phyloP scores from a whole-genome alignment of 2,329 filamentous ascomycete genomes.

The Aspergillus sp. region DNA sequence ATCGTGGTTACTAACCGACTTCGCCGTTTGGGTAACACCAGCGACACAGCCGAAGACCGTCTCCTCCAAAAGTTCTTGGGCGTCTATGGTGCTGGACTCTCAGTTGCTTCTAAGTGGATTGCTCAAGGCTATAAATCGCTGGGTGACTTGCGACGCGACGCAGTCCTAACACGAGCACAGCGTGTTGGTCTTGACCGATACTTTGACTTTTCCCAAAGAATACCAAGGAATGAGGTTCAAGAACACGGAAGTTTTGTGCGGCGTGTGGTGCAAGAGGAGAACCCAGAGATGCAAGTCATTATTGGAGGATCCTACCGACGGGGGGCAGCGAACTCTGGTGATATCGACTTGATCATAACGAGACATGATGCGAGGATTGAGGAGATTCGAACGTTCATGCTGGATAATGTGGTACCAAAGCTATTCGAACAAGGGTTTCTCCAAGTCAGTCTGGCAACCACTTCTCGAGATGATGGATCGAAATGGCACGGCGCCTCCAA shows the following conservation, averaged over 20 bases:
- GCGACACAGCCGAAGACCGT: constrained; percentile 64
- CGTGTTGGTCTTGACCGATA: constrained; percentile 76
- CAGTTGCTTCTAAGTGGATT: constrained; percentile 73
- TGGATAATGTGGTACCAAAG: constrained; percentile 62
- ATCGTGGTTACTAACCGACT: constrained; percentile 75
- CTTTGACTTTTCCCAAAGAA: constrained; percentile 73
- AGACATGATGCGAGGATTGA: constrained; percentile 58
- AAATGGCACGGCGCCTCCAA: constrained; percentile 90
- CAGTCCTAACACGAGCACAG: constrained; percentile 68
- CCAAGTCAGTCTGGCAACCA: constrained; percentile 65
- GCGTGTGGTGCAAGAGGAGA: constrained; percentile 58
- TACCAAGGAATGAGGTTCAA: constrained; percentile 74
- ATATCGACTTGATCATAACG: constrained; percentile 84
- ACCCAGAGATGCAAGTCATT: constrained; percentile 66
- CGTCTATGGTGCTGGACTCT: constrained; percentile 75
- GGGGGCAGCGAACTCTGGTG: constrained; percentile 70
- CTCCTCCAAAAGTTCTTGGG: constrained; percentile 69
- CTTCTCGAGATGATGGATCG: constrained; percentile 58
- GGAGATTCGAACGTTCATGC: constrained; percentile 61
- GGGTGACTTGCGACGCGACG: constrained; percentile 65
- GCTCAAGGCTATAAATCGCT: constrained; percentile 72
- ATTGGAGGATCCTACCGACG: constrained; percentile 84
- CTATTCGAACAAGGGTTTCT: constrained; percentile 67
- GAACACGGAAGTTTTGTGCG: constrained; percentile 67
- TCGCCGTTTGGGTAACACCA: constrained; percentile 68